phyloP scores from a whole-genome alignment of 2,329 filamentous ascomycete genomes.

The Grosmannia clavigera region DNA sequence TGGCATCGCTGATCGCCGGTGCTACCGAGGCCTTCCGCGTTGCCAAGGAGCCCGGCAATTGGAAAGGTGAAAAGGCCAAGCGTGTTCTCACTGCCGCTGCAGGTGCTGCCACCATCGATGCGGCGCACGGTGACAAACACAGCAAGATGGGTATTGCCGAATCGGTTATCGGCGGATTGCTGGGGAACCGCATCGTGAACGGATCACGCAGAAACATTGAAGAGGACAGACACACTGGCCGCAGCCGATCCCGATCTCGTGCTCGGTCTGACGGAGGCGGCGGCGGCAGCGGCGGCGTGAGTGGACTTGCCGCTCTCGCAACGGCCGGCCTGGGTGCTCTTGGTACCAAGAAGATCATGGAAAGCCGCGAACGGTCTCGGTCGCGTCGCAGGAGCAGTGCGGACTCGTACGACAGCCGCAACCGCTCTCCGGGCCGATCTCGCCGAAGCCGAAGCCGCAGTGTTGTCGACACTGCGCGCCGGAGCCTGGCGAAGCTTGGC shows the following conservation, averaged over 20 bases:
- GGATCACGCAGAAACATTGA: conserved; percentile 58
- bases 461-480: conserved; percentile 50
- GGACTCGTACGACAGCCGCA: conserved; percentile 33
- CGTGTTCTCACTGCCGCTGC: conserved; percentile 79
- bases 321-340: conserved; percentile 50
- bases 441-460: conserved; percentile 49
- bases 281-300: conserved; percentile 25
- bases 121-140: conserved; percentile 58
- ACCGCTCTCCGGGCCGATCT: conserved; percentile 26
- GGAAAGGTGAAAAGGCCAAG: conserved; percentile 85
- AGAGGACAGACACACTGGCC: conserved; percentile 44
- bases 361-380: conserved; percentile 31
- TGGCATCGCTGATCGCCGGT: conserved; percentile 80
- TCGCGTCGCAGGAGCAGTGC: conserved; percentile 43
- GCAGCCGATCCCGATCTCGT: conserved; percentile 58
- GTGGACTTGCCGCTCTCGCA: conserved; percentile 48
- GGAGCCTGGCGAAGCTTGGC: conserved; percentile 48
- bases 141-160: conserved; percentile 77
- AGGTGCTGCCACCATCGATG: conserved; percentile 77
- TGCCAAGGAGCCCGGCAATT: conserved; percentile 76
- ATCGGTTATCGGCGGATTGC: conserved; percentile 77
- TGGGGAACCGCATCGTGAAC: conserved; percentile 76
- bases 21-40: conserved; percentile 87
- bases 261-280: conserved; percentile 36
- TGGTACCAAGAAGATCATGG: conserved; percentile 47